Evolutionary conservation across 352 stramenopile species (phyloP).

Genomic region (Phytophthora ohioensis): DNA sequence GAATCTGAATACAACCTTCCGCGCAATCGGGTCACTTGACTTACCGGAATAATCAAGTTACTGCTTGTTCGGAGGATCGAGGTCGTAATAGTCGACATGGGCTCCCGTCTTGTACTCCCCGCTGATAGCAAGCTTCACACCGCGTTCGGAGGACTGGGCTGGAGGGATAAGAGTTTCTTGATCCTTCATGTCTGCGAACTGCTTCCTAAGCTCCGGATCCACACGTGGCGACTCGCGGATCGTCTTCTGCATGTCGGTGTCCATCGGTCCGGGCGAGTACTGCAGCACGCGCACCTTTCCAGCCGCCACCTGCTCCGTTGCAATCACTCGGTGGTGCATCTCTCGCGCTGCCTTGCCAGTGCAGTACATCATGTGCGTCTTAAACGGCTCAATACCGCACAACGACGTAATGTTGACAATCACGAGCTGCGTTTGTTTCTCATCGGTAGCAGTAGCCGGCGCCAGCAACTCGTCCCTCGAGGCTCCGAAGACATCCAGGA

Average conservation of each 20-base stretch:
- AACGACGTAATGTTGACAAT: constrained; percentile 87
- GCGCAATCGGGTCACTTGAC: too few species aligned
- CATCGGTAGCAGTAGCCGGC: background rate
- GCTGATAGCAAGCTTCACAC: constrained; percentile 62
- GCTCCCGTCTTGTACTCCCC: constrained; percentile 63
- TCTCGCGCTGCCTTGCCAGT: constrained; percentile 87
- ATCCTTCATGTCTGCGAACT: constrained; percentile 66
- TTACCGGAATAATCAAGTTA: background rate
- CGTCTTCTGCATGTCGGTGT: constrained; percentile 86
- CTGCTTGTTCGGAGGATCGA: constrained; percentile 29
- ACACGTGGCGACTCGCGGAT: constrained; percentile 64
- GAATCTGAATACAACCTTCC: too few species aligned
- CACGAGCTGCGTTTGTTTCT: constrained; percentile 24
- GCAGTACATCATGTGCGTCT: constrained; percentile 85
- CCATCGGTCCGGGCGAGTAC: constrained; percentile 90
- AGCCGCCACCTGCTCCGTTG: constrained; percentile 54
- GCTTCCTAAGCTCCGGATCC: constrained; percentile 45
- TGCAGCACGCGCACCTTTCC: constrained; percentile 70
- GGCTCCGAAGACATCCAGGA: constrained; percentile 68
- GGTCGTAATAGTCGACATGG: constrained; percentile 87
- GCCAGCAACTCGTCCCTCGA: constrained; percentile 47
- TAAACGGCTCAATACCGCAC: constrained; percentile 81
- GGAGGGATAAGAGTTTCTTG: constrained; percentile 63
- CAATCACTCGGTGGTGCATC: constrained; percentile 86
- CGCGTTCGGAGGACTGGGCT: constrained; percentile 62